A percentile compares a stretch with the other conserved stretches of the same genome.
phyloP scores from a whole-genome alignment of 306 rosid genomes.

The Citrullus mucosospermus region DNA sequence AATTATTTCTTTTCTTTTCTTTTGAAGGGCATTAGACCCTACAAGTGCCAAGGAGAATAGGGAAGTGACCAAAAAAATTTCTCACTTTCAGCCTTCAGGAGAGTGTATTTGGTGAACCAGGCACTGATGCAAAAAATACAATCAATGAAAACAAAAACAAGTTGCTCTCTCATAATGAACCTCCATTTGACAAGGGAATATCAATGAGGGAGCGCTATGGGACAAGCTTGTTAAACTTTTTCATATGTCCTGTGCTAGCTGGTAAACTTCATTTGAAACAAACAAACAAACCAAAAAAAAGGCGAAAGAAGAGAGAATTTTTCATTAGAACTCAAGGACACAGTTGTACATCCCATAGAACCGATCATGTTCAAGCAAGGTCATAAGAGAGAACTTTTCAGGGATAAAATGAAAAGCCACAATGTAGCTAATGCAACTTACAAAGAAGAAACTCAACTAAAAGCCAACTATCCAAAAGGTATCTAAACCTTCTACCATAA shows the following conservation, averaged over 20 bases:
- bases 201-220: not conserved
- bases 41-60: not conserved
- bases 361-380: no score
- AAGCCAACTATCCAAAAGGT: not conserved
- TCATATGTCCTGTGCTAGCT: not conserved
- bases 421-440: not conserved
- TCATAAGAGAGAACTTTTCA: not conserved
- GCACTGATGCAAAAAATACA: not conserved
- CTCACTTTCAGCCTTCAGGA: not conserved
- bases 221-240: not conserved
- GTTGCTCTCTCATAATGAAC: not conserved
- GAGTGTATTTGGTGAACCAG: not conserved
- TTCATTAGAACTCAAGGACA: not conserved
- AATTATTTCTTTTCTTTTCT: not conserved
- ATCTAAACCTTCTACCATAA: not conserved
- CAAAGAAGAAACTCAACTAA: not conserved
- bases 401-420: not conserved
- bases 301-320: not conserved
- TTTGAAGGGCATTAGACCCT: not conserved
- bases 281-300: not conserved
- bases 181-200: not conserved
- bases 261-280: not conserved
- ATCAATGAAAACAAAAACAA: not conserved
- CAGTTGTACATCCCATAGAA: no score
- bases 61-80: not conserved